Base-by-base conservation (phyloP, 2,329 filamentous ascomycete genomes). In the Hymenoscyphus salicellus region DNA sequence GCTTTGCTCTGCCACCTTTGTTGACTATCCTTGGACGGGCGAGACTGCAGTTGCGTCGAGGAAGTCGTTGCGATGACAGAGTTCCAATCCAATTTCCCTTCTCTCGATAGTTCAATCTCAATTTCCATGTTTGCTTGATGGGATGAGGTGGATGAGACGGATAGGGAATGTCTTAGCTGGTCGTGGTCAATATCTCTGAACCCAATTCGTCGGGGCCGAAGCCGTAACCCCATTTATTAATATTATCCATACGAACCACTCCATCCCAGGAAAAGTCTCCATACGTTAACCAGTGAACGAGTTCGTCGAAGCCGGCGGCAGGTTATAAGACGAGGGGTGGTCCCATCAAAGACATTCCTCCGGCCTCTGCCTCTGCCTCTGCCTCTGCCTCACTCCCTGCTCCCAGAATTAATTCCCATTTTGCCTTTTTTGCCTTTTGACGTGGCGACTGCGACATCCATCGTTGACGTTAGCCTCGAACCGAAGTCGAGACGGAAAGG, bases 391-490 rank as follows among this genome's bases (percentile, higher is more conserved):
- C 46, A 6, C 20, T 49, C n/a, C 46, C 46, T 23, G 8, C 46
- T 52, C 46, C 20, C 10, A 52, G 20, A 14, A 26, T 52, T 26
- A 26, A 52, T 46, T n/a, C n/a, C 41, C 5, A 1, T 46, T 46
- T 46, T 46, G 41, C 41, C 41, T 46, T 46, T 52, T 52, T 52
- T 52, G 20, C 46, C 46, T n/a, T 52, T 52, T 52, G 20, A 26
- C 43, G 43, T 49, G 43, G n/a, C 43, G 43, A 49, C 33, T 1
- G 11, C 36, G 36, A 38, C 36, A 14, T 38, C 36, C 3, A 30
- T 38, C 36, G 14, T 36, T 36, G 33, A 36, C 33, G 33, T 36
- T 36, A 11, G 33, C 33, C 33, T 36, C 10, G 33, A 36, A 36
- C 33, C 33, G 33, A 36, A 36, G 5, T 36, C 33, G 33, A 14